phyloP scores from a whole-genome alignment of 352 stramenopile species.

The Phytophthora agathidicida region DNA sequence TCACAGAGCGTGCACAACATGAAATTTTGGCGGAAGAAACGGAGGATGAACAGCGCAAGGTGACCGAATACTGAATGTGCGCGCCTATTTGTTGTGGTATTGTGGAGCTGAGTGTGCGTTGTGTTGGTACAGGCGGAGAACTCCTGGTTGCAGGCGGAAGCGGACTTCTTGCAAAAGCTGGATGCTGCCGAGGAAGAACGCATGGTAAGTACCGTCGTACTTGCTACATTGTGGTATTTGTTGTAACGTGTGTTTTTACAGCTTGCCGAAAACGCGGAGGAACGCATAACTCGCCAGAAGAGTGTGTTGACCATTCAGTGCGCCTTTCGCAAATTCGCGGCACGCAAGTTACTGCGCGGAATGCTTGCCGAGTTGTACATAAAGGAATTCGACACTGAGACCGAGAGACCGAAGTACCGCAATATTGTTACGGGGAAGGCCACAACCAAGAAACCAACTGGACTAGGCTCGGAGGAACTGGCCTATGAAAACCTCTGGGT shows the following conservation, averaged over 20 bases:
- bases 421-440: slow-evolving; percentile 51
- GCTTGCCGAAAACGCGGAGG: slow-evolving; percentile 49
- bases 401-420: slow-evolving; percentile 49
- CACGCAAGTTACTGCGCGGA: slow-evolving; percentile 50
- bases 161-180: slow-evolving; percentile 57
- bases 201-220: slow-evolving; percentile 28
- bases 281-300: slow-evolving; percentile 40
- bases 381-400: slow-evolving; percentile 61
- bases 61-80: slow-evolving; percentile 4
- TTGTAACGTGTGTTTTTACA: slow-evolving; percentile 13
- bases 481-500: slow-evolving; percentile 67
- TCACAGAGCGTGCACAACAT: slow-evolving; percentile 58
- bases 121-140: slow-evolving; percentile 37
- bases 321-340: slow-evolving; percentile 61
- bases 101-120: neutral
- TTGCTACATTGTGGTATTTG: slow-evolving; percentile 7
- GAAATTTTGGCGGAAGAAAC: slow-evolving; percentile 60
- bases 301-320: slow-evolving; percentile 58
- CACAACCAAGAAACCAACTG: slow-evolving; percentile 55
- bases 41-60: slow-evolving; percentile 46
- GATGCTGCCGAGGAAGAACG: slow-evolving; percentile 51
- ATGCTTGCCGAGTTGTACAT: slow-evolving; percentile 57
- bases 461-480: slow-evolving; percentile 61
- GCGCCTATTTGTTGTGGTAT: neutral
- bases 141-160: slow-evolving; percentile 61